Evolutionary conservation across 2,329 filamentous ascomycete genomes (phyloP).

Genomic region (Fusarium cicatricum): DNA sequence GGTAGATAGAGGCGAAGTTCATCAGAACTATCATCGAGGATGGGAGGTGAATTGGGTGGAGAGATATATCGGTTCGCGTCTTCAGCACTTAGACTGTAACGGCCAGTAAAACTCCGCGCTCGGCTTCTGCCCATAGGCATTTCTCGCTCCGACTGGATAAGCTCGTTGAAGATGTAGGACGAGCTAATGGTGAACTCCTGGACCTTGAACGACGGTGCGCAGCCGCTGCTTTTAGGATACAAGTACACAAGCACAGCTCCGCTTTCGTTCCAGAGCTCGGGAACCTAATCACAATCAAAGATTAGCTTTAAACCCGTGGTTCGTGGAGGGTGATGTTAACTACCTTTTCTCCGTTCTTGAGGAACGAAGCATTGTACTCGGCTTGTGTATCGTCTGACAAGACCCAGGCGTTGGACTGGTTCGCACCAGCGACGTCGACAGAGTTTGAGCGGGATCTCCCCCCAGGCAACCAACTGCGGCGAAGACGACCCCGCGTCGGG

Average conservation of each 20-base stretch:
- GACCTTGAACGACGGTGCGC: slow-evolving; percentile 68
- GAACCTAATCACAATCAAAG: slow-evolving; percentile 55
- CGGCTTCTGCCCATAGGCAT: slow-evolving; percentile 45
- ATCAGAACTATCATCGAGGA: slow-evolving; percentile 46
- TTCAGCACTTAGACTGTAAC: slow-evolving; percentile 57
- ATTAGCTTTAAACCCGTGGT: slow-evolving; percentile 23
- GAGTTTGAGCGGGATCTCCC: slow-evolving; percentile 62
- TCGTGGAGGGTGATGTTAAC: slow-evolving; percentile 28
- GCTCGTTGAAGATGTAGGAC: slow-evolving; percentile 62
- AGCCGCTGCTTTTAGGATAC: slow-evolving; percentile 58
- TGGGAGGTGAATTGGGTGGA: slow-evolving; percentile 50
- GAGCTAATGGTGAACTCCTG: slow-evolving; percentile 61
- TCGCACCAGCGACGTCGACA: slow-evolving; percentile 39
- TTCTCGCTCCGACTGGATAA: slow-evolving; percentile 57
- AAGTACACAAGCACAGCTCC: slow-evolving; percentile 67
- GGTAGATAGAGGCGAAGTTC: slow-evolving; percentile 65
- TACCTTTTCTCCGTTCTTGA: slow-evolving; percentile 65
- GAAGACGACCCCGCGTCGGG: slow-evolving; percentile 55
- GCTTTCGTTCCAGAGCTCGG: slow-evolving; percentile 71
- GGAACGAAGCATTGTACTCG: slow-evolving; percentile 64
- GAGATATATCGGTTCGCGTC: slow-evolving; percentile 56
- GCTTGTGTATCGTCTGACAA: slow-evolving; percentile 59
- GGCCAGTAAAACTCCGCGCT: slow-evolving; percentile 57
- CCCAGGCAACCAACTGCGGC: slow-evolving; percentile 64
- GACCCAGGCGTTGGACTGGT: slow-evolving; percentile 59